Evolutionary conservation across 2,329 filamentous ascomycete genomes (phyloP), one percentile per base, ranked within the genome.

Genomic region (Coniella vitis): DNA sequence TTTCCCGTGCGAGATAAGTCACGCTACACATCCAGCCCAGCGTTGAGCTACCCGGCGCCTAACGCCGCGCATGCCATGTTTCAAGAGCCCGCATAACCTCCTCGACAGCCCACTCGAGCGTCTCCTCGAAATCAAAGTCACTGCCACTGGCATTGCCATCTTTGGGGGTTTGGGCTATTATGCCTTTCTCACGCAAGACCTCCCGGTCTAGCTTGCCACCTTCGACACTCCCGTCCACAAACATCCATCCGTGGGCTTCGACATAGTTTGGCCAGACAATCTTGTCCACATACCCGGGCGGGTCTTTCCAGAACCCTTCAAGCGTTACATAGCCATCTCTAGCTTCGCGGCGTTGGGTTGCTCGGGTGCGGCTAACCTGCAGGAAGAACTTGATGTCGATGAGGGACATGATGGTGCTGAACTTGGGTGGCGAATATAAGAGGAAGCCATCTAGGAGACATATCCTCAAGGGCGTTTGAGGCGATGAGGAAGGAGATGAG

Each of bases 211-310:
- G 61, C 40, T 66, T 60, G 2, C 51, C 51, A 0, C 78, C 78
- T 57, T 86, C 78, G 0, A 88, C 86, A 61, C 90, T 71, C 0
- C 79, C 84, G 7, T 70, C 68, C 55, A 83, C 67, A 61, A 96
- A 93, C 64, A 98, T 71, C 75, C 87, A 95, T 19, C 72, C 71
- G 68, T 97, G 90, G 58, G 89, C 81, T 46, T 78, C 73, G 3
- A 86, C 87, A 65, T 96, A 97, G 59, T 95, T 91, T 3, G 91
- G 91, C 93, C 93, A 98, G 4, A 98, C 93, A 47, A 98, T 78
- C 63, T 86, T 79, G 63, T 97, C 90, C 34, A 97, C 90, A 64
- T 97, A 98, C 0, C 88, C 90, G 0, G 89, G 89, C 0, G 93
- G 93, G 65, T 98, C 93, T 49, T 83, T 77, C 93, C 93, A 98